Conservation (phyloP, 176 grass and related monocot species). For the Oryza australiensis region DNA sequence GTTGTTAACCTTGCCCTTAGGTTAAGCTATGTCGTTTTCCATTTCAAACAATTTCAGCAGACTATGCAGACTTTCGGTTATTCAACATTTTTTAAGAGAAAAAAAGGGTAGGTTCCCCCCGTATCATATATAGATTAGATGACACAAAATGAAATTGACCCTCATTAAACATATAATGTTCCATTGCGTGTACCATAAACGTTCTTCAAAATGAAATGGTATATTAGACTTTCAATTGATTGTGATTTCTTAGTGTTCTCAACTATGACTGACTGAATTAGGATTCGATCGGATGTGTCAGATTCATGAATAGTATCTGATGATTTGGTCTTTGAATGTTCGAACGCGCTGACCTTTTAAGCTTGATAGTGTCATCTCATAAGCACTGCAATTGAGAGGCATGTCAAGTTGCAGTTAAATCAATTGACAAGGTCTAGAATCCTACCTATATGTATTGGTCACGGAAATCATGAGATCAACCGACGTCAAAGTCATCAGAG, state of each 20-base stretch:
- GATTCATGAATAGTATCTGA: not conserved
- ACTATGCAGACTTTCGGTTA: not conserved
- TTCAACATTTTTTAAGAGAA: not conserved
- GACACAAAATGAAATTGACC: no score
- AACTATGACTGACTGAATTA: not conserved
- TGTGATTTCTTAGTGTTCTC: not conserved
- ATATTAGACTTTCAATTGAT: not conserved
- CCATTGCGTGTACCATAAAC: not conserved
- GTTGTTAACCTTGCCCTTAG: not conserved
- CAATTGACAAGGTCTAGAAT: conserved; percentile 11
- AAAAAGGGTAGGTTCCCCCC: no score
- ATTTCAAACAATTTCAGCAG: not conserved
- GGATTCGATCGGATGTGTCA: not conserved
- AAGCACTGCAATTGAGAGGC: not conserved
- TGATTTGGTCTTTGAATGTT: not conserved
- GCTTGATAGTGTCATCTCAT: not conserved
- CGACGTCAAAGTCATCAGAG: not conserved
- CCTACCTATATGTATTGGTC: not conserved
- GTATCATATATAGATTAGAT: no score
- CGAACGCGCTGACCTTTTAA: not conserved
- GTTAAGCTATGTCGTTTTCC: not conserved
- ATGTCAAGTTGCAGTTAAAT: not conserved
- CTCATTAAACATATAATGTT: not conserved
- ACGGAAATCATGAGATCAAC: not conserved
- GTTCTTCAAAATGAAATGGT: not conserved